These are phyloP conservation scores for Wallemia hederae DNA, from an alignment of 1,284 basidiomycete genomes.

Conservation along the genomic window DNA sequence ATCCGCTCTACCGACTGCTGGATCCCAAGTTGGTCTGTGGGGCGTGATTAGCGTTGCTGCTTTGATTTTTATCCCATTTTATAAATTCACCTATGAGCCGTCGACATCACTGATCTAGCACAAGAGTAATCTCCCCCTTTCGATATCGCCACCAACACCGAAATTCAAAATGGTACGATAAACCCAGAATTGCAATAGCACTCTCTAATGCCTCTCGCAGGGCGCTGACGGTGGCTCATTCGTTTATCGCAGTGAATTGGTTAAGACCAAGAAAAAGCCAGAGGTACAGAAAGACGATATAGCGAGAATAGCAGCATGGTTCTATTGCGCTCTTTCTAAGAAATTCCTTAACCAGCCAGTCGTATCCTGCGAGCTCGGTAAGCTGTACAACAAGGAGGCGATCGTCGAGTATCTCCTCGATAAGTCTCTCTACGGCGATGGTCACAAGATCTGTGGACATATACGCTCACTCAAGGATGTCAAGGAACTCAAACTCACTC, in stretches of 20 bases:
- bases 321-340: conserved; percentile 71
- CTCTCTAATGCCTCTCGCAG: neutral
- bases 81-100: neutral
- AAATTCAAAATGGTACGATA: neutral
- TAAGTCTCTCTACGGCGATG: conserved; percentile 43
- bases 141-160: neutral
- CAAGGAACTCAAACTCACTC: conserved; percentile 44
- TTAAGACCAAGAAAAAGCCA: conserved; percentile 18
- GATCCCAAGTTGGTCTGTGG: conserved; percentile 54
- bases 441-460: conserved; percentile 56
- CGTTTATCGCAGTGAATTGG: neutral
- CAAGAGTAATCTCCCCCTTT: neutral
- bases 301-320: conserved; percentile 55
- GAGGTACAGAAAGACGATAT: conserved; percentile 63
- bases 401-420: conserved; percentile 62
- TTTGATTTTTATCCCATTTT: neutral
- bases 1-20: conserved; percentile 51
- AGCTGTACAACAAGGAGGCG: conserved; percentile 78
- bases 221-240: conserved; percentile 1
- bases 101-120: neutral
- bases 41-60: neutral
- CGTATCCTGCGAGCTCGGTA: conserved; percentile 63
- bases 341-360: conserved; percentile 46
- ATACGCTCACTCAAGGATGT: conserved; percentile 69
- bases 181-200: neutral